Conservation (phyloP, 768 basidiomycete genomes). For the Psilocybe sp. region DNA sequence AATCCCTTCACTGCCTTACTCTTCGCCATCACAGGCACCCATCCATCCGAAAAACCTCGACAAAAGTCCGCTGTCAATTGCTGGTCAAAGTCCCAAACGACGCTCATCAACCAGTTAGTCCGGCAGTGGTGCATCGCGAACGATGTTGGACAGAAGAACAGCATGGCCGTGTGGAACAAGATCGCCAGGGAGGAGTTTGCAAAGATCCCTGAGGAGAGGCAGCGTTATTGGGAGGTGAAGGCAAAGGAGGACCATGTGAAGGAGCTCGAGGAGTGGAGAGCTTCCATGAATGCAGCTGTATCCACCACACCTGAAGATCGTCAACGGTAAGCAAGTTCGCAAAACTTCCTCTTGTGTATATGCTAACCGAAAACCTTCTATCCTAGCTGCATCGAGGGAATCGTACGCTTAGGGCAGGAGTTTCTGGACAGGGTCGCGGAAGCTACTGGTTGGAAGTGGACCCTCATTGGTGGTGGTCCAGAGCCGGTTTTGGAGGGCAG, state of each 20-base stretch:
- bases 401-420: not conserved
- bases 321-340: no score
- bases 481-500: constrained; percentile 1
- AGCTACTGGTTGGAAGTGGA: not conserved
- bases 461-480: not conserved
- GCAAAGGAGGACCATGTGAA: constrained; percentile 1
- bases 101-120: constrained; percentile 1
- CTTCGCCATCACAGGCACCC: constrained; percentile 3
- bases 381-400: not conserved
- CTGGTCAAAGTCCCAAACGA: constrained; percentile 6
- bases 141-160: not conserved
- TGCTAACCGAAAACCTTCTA: no score
- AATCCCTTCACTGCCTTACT: constrained; percentile 6
- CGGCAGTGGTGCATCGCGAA: not conserved
- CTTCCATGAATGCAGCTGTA: not conserved
- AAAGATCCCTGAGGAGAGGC: not conserved
- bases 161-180: constrained; percentile 1
- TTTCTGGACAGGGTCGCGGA: not conserved
- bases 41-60: not conserved
- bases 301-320: not conserved
- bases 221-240: not conserved
- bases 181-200: constrained; percentile 7
- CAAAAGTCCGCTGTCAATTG: constrained; percentile 1
- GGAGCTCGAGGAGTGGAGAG: not conserved
- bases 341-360: no score